These are phyloP conservation scores for Phaeotremella fagi DNA, from an alignment of 768 basidiomycete genomes.

Conservation along the genomic window DNA sequence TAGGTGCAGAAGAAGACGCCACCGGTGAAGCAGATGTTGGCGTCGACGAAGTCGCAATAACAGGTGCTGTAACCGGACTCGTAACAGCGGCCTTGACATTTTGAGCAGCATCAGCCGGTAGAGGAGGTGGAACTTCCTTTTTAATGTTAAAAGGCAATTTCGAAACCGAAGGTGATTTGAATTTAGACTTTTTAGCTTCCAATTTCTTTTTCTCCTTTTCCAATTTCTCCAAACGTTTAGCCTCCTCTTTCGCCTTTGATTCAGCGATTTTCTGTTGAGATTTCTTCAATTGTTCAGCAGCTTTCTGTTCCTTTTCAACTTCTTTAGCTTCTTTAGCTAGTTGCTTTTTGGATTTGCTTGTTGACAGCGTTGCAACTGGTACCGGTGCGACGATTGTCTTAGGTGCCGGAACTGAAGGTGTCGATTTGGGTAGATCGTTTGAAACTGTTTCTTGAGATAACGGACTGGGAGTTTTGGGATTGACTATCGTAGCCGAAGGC, in stretches of 20 bases:
- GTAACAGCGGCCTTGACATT: neutral
- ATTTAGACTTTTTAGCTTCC: conserved; percentile 8
- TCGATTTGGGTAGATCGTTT: neutral
- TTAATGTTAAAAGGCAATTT: neutral
- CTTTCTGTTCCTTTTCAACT: conserved; percentile 12
- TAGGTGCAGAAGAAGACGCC: neutral
- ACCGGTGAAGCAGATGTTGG: neutral
- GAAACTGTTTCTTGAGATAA: conserved; percentile 17
- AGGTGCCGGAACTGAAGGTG: conserved; percentile 1
- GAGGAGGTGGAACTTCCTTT: neutral
- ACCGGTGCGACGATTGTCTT: neutral
- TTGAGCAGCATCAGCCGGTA: neutral
- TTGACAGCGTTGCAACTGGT: neutral
- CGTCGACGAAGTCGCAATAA: neutral
- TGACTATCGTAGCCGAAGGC: conserved; percentile 2
- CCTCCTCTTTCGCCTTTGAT: conserved; percentile 19
- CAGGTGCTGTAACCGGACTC: neutral
- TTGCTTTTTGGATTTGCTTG: conserved; percentile 38
- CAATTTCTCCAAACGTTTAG: conserved; percentile 30
- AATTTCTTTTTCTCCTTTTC: conserved; percentile 32
- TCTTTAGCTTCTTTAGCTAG: conserved; percentile 37
- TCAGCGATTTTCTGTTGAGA: conserved; percentile 18
- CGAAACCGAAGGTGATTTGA: neutral
- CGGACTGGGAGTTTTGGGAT: conserved; percentile 16
- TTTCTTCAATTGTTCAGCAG: conserved; percentile 32